Conservation (phyloP, 495 filamentous ascomycete genomes). For the Penicillium coprophilum region DNA sequence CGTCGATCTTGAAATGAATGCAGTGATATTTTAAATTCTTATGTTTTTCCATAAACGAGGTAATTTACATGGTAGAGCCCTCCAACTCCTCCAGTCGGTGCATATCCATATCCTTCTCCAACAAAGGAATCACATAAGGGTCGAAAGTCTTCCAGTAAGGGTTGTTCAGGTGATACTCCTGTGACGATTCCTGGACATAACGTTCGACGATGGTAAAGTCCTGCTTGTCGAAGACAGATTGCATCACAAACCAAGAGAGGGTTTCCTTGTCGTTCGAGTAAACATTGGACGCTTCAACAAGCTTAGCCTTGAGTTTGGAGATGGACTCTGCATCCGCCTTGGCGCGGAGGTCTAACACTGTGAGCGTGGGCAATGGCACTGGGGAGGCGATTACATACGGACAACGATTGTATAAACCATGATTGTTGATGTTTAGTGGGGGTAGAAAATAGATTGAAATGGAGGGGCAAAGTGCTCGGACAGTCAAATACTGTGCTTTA, state of each 20-base stretch:
- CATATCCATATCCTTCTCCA: conserved; percentile 65
- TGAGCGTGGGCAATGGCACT: neutral
- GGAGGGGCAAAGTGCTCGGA: conserved; percentile 1
- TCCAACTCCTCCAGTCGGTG: conserved; percentile 58
- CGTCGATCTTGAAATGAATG: neutral
- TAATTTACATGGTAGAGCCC: conserved; percentile 11
- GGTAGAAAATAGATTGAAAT: neutral
- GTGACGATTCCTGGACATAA: conserved; percentile 55
- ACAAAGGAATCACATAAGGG: conserved; percentile 61
- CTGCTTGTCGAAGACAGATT: conserved; percentile 59
- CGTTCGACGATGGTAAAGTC: conserved; percentile 71
- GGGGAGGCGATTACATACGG: conserved; percentile 26
- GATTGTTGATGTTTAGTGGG: conserved; percentile 13
- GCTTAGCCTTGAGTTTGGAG: conserved; percentile 62
- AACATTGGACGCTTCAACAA: conserved; percentile 62
- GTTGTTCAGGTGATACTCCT: conserved; percentile 64
- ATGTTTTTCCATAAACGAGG: neutral
- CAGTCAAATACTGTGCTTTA: neutral
- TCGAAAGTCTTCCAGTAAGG: conserved; percentile 73
- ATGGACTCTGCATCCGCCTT: conserved; percentile 61
- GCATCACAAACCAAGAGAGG: conserved; percentile 67
- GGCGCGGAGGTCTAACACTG: conserved; percentile 53
- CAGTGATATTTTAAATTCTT: neutral
- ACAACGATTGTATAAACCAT: conserved; percentile 62
- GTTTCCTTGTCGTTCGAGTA: conserved; percentile 68